Evolutionary conservation across 2,329 filamentous ascomycete genomes (phyloP).

Genomic region (Sporothrix schenckii): DNA sequence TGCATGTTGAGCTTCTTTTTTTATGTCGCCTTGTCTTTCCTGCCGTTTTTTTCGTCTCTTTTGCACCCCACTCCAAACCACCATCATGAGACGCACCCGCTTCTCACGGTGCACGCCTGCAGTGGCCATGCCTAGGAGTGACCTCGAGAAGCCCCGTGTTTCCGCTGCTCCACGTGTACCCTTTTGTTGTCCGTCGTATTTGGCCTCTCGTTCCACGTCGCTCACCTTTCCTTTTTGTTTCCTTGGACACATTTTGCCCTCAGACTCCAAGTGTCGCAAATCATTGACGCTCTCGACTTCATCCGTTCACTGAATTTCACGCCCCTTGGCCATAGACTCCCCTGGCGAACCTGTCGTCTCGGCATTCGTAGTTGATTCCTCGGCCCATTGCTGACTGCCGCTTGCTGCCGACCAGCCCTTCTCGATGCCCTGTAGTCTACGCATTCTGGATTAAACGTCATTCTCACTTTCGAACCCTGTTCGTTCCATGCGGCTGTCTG

Average conservation of each 20-base stretch:
- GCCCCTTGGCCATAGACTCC: not conserved
- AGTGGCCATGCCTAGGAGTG: not conserved
- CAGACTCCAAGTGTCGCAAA: conserved; percentile 30
- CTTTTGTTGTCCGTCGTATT: not conserved
- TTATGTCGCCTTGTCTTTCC: not conserved
- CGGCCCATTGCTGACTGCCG: not conserved
- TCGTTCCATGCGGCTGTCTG: conserved; percentile 24
- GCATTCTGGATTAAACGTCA: not conserved
- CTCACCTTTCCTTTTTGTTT: not conserved
- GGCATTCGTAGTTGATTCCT: not conserved
- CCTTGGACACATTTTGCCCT: conserved; percentile 19
- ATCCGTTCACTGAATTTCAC: not conserved
- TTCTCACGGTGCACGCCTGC: conserved; percentile 12
- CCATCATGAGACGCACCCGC: conserved; percentile 28
- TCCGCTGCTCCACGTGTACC: conserved; percentile 11
- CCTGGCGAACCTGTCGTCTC: not conserved
- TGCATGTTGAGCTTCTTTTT: not conserved
- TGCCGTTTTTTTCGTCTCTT: not conserved
- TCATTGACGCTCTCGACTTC: conserved; percentile 18
- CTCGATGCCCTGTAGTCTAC: not conserved
- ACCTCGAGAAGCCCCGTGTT: conserved; percentile 12
- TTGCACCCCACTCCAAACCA: conserved; percentile 2
- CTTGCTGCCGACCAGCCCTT: conserved; percentile 2
- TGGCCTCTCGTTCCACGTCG: not conserved
- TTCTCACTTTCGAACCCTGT: not conserved